Percentiles rank a stretch among this genome's conserved stretches.
These are phyloP conservation scores for Agrostemma githago DNA, from an alignment of 148 eudicot genomes.

Conservation along the genomic window DNA sequence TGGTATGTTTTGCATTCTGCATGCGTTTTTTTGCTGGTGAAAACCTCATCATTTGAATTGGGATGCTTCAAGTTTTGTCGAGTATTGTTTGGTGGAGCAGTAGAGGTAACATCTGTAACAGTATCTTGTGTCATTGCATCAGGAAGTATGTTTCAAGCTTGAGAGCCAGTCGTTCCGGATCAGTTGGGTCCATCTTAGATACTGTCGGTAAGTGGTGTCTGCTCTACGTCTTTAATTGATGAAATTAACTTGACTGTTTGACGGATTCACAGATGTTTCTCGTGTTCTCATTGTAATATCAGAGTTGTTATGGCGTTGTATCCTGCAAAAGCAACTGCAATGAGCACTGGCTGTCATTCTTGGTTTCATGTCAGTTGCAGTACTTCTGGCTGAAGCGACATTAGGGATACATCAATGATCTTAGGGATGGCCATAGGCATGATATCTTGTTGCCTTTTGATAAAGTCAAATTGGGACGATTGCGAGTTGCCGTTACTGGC, in stretches of 20 bases:
- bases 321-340: conserved; percentile 63
- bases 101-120: not conserved
- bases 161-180: too few species aligned
- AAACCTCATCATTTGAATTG: not conserved
- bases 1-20: conserved; percentile 43
- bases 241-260: not conserved
- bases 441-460: conserved; percentile 81
- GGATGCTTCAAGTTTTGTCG: not conserved
- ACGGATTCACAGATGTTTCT: not conserved
- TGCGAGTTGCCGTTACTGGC: conserved; percentile 80
- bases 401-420: conserved; percentile 40
- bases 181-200: too few species aligned
- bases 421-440: conserved; percentile 79
- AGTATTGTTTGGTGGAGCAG: not conserved
- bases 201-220: too few species aligned
- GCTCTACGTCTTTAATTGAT: not conserved
- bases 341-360: conserved; percentile 72
- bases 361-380: conserved; percentile 96
- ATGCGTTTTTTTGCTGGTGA: not conserved
- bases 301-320: conserved; percentile 85
- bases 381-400: conserved; percentile 96
- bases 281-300: not conserved
- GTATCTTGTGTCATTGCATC: conserved; percentile 27
- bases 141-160: conserved; percentile 67
- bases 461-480: conserved; percentile 66